Evolutionary conservation across 1,284 basidiomycete species (phyloP), one percentile per base, ranked within the genome.

Genomic region (Cryptococcus sp.): DNA sequence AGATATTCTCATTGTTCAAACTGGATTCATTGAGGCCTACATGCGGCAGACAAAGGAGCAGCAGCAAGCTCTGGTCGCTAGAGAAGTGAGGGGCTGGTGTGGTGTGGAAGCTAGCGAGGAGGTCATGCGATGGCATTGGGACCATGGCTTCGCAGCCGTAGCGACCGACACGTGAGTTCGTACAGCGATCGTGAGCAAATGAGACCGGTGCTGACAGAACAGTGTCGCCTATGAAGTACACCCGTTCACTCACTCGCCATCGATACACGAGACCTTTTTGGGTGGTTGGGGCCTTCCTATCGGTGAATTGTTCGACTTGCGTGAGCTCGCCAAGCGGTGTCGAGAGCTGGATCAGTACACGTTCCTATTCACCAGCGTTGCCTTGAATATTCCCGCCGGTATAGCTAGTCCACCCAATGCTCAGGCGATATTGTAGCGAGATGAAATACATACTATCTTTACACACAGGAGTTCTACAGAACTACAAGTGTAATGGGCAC

Each of bases 231-330:
- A 66, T 53, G 65, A 68, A 50, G 60, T 55, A 1, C 67, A 58
- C 55, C 64, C 68, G 14, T 49, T 48, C 7, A 50, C 48, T 19
- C 19, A 41, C 7, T 24, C 47, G 14, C 50, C 57, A 23, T 57
- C 57, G n/a, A 50, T 49, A 23, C 67, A 72, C 56, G 61, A 70
- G 47, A 57, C 62, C 13, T 67, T 73, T 60, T 50, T 70, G 7
- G 64, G 55, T 18, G 64, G 70, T 52, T 72, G 65, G 66, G 56
- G 69, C 4, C 34, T 67, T 36, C 69, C 69, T 3, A 76, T 77
- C 31, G 77, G 77, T 23, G 77, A 78, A 54, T 56, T 78, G 37
- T 78, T 76, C 47, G 75, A 79, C 55, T 61, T 78, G 13, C 69
- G 76, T 22, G 54, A 55, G 22, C 63, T 78, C 11, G 66, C 72